Percentiles rank a stretch among this genome's conserved stretches.
Conservation (phyloP, 768 basidiomycete genomes). For the Xerocomellus chrysenteron region DNA sequence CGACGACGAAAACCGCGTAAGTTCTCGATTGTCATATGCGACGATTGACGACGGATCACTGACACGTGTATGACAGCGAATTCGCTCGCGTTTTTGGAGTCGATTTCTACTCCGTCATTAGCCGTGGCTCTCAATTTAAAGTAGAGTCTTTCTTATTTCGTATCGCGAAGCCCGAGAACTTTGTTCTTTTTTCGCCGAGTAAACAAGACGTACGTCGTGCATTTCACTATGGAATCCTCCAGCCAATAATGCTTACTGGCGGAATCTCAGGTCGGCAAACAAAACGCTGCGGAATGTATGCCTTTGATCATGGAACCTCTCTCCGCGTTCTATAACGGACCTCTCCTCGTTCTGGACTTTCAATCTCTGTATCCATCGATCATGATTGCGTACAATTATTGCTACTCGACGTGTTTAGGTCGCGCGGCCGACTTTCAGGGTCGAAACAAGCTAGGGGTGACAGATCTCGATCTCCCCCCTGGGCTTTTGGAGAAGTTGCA, state of each 20-base stretch:
- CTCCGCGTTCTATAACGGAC: conserved; percentile 90
- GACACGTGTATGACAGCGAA: conserved; percentile 55
- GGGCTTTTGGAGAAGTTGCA: conserved; percentile 68
- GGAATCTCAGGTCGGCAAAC: conserved; percentile 75
- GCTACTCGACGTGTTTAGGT: conserved; percentile 95
- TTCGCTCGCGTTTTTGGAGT: conserved; percentile 97
- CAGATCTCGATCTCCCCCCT: conserved; percentile 63
- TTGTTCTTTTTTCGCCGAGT: conserved; percentile 87
- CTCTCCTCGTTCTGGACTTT: conserved; percentile 92
- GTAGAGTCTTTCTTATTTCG: conserved; percentile 99
- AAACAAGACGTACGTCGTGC: conserved; percentile 66
- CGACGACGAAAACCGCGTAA: conserved; percentile 88
- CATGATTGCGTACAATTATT: conserved; percentile 99
- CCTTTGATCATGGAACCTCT: conserved; percentile 94
- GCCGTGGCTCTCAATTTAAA: conserved; percentile 96
- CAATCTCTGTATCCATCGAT: conserved; percentile 95
- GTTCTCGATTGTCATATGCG: neutral
- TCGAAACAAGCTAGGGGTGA: conserved; percentile 83
- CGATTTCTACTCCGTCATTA: conserved; percentile 94
- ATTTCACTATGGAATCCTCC: neutral
- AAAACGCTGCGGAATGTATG: conserved; percentile 96
- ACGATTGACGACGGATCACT: neutral
- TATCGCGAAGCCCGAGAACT: conserved; percentile 93
- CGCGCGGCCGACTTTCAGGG: conserved; percentile 86
- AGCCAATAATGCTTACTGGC: neutral